Evolutionary conservation across 495 filamentous ascomycete genomes (phyloP), one percentile per base, ranked within the genome.

Genomic region (Penicillium mononematosum): DNA sequence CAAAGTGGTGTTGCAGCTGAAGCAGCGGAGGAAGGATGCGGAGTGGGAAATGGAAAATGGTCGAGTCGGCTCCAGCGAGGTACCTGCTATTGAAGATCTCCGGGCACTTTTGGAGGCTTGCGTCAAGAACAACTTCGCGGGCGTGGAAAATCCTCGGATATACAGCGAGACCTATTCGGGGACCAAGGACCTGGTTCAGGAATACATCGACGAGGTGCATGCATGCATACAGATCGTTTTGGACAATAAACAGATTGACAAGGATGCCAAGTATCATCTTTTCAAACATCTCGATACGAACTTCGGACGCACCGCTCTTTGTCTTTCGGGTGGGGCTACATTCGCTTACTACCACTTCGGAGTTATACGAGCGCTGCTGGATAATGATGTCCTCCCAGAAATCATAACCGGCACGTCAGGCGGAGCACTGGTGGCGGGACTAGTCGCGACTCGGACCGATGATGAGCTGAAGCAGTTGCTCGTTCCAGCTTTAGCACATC

Each of bases 301-400:
- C 68, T 96, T 86, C 63, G 94, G 94, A 19, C 88, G 92, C 19
- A 96, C 93, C 12, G 94, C 94, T 0, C 77, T 98, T 11, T 98
- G 93, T 70, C 77, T 98, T 5, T 95, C 90, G 9, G 94, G 94
- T 1, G 94, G 94, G n/a, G 94, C 93, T 7, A 88, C 88, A 3
- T 97, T 98, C 75, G 91, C 94, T 22, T 98, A 96, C 65, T 97
- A 97, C 65, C 94, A 98, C 65, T 94, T 98, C 53, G 94, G 94
- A 2, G 89, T 98, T 5, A 85, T 92, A 39, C 93, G 91, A 67
- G 93, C 93, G 22, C 81, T 98, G 22, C 81, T 98, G 0, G 94
- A 97, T 66, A 91, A 91, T 47, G 81, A 86, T 53, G 79, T 95
- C 2, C 72, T 98, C 7, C 95, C 95, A 0, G 88, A 93, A 56